A percentile compares a stretch with the other conserved stretches of the same genome.
Evolutionary conservation across 768 basidiomycete species (phyloP).

Genomic region (Xerocomellus chrysenteron): DNA sequence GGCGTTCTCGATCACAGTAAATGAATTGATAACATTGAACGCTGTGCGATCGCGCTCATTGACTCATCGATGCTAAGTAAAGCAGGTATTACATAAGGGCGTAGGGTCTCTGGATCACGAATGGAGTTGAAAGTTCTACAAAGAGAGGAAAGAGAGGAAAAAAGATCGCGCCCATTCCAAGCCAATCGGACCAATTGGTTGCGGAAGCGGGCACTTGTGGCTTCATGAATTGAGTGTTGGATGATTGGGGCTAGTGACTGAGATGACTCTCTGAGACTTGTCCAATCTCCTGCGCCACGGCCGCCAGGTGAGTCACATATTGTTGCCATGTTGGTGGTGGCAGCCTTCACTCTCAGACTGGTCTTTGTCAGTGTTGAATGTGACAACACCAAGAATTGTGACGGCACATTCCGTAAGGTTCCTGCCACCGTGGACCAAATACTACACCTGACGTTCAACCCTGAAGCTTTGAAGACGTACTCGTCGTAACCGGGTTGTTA

Average conservation of each 20-base stretch:
- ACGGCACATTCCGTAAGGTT: constrained; percentile 15
- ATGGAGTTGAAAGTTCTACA: background rate
- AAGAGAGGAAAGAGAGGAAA: too few species aligned
- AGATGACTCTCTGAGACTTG: background rate
- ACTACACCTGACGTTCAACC: constrained; percentile 10
- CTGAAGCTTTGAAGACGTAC: constrained; percentile 26
- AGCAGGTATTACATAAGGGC: too few species aligned
- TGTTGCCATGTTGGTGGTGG: too few species aligned
- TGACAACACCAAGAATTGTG: too few species aligned
- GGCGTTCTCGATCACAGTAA: too few species aligned
- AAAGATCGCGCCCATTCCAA: background rate
- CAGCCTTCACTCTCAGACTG: too few species aligned
- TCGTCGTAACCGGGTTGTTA: constrained; percentile 8
- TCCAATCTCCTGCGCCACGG: too few species aligned
- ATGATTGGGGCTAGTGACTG: background rate
- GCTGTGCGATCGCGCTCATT: too few species aligned
- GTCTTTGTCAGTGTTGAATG: background rate
- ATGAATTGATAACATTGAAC: too few species aligned
- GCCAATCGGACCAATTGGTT: background rate
- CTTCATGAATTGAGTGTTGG: background rate
- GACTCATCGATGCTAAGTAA: too few species aligned
- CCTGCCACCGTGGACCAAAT: background rate
- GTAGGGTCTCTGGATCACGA: too few species aligned
- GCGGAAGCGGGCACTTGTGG: background rate
- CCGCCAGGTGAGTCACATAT: background rate